Conservation (phyloP, 305 asterid species). For the Fraxinus platypoda region DNA sequence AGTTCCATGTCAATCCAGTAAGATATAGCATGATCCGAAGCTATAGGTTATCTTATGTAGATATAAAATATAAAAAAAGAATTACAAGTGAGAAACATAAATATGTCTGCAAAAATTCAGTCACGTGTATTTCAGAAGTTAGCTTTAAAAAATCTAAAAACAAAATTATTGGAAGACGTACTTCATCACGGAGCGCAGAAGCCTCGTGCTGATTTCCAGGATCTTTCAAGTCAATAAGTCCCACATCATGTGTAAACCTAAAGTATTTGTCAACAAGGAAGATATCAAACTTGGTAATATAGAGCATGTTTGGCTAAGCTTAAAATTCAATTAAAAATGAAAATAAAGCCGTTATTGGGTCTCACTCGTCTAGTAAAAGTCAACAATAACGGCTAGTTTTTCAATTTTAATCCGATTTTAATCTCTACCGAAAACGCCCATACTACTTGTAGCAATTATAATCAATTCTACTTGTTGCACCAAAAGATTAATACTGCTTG, state of each 20-base stretch:
- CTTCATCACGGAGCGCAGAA: slow-evolving; percentile 96
- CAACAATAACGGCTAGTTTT: no score
- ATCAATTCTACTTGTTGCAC: not conserved
- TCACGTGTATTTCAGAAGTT: slow-evolving; percentile 16
- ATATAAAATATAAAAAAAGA: slow-evolving; percentile 13
- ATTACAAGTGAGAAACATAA: slow-evolving; percentile 18
- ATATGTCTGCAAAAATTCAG: slow-evolving; percentile 19
- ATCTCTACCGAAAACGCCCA: no score
- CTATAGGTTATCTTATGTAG: slow-evolving; percentile 1
- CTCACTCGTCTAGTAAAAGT: no score
- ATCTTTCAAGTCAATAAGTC: slow-evolving; percentile 56
- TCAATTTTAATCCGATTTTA: no score
- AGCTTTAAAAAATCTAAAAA: slow-evolving; percentile 19
- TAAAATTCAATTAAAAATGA: no score
- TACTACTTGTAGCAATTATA: slow-evolving; percentile 1
- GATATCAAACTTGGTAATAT: slow-evolving; percentile 9
- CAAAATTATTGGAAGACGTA: slow-evolving; percentile 36
- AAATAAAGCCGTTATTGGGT: no score
- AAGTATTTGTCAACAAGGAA: slow-evolving; percentile 29
- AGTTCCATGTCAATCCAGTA: slow-evolving; percentile 26
- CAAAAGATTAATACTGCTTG: not conserved
- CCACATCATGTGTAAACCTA: slow-evolving; percentile 71
- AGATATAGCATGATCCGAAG: slow-evolving; percentile 12
- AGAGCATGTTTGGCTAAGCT: no score
- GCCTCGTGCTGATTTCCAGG: slow-evolving; percentile 73